These are phyloP conservation scores for Hygrocybe coccinea DNA, from an alignment of 768 basidiomycete genomes.

Conservation along the genomic window DNA sequence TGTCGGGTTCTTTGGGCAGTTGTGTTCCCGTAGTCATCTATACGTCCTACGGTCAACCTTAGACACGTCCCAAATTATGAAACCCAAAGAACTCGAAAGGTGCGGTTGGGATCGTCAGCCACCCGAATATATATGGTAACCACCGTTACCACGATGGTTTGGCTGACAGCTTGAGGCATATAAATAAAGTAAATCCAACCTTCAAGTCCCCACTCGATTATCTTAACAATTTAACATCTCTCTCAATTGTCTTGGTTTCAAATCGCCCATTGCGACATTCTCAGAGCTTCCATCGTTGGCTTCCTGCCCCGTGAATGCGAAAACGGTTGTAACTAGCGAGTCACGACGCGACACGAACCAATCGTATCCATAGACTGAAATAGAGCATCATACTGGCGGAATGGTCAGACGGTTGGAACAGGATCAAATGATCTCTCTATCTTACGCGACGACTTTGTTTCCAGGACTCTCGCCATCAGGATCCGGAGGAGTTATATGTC, in stretches of 20 bases:
- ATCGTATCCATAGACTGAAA: slow-evolving; percentile 8
- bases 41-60: no score
- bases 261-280: background rate
- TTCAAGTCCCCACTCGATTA: background rate
- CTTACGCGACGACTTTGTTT: slow-evolving; percentile 10
- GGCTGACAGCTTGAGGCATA: slow-evolving; percentile 7
- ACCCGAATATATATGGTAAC: background rate
- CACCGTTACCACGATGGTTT: background rate
- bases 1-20: no score
- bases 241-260: background rate
- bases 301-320: background rate
- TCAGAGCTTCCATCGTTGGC: no score
- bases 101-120: background rate
- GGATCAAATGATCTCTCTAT: slow-evolving; percentile 28
- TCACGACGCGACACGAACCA: slow-evolving; percentile 35
- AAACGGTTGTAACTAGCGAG: background rate
- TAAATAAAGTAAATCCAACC: slow-evolving; percentile 14
- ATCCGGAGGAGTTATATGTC: slow-evolving; percentile 96
- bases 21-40: no score
- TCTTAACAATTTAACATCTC: background rate
- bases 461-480: slow-evolving; percentile 67
- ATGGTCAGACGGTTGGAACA: slow-evolving; percentile 25
- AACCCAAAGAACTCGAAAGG: no score
- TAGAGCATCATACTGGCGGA: slow-evolving; percentile 9
- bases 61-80: no score